These are phyloP conservation scores for Diospyros lotus DNA, from an alignment of 148 eudicot genomes.

Conservation along the genomic window DNA sequence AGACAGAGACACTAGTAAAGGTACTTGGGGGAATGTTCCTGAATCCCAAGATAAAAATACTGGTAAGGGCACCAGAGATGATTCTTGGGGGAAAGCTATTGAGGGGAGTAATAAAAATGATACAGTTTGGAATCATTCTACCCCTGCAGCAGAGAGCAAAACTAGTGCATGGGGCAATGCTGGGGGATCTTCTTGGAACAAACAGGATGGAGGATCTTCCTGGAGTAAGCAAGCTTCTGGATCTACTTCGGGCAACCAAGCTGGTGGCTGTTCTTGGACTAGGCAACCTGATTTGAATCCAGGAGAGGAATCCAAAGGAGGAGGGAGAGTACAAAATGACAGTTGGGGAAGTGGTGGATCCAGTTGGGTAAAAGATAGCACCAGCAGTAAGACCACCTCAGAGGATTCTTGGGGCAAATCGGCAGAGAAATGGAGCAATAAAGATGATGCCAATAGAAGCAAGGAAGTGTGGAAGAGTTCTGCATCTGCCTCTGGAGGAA, in stretches of 20 bases:
- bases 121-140: constrained; percentile 13
- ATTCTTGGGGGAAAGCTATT: constrained; percentile 22
- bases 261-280: constrained; percentile 2
- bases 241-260: constrained; percentile 15
- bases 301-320: not conserved
- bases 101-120: constrained; percentile 14
- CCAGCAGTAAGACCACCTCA: too few relatives aligned
- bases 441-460: constrained; percentile 10
- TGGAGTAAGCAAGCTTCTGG: constrained; percentile 21
- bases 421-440: not conserved
- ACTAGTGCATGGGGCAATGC: constrained; percentile 11
- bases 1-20: too few relatives aligned
- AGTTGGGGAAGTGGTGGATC: constrained; percentile 14
- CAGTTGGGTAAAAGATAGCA: constrained; percentile 14
- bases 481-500: not conserved
- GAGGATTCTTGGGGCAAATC: constrained; percentile 15
- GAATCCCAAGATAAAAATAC: not conserved
- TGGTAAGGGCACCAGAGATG: constrained; percentile 18
- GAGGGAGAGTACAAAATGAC: too few relatives aligned
- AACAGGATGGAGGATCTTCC: constrained; percentile 16
- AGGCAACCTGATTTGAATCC: constrained; percentile 19
- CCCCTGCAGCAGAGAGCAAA: constrained; percentile 6
- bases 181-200: constrained; percentile 11
- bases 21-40: constrained; percentile 7
- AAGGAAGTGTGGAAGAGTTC: constrained; percentile 19